A percentile compares a stretch with the other conserved stretches of the same genome.
phyloP scores from a whole-genome alignment of 2,329 filamentous ascomycete genomes.

The Hirsutella rhossiliensis region DNA sequence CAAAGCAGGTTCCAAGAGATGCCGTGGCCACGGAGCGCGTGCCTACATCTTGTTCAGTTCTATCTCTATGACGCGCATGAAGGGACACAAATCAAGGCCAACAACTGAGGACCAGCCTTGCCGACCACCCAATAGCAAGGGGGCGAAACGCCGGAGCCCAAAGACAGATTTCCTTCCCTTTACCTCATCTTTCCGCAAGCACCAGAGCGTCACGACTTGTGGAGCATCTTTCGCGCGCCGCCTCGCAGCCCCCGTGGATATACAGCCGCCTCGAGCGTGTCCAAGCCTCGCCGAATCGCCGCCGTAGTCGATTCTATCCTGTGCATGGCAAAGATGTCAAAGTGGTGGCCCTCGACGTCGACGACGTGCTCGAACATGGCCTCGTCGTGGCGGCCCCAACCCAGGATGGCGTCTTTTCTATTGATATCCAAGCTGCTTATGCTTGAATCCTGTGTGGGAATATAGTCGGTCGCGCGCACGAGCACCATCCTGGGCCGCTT shows the following conservation, averaged over 20 bases:
- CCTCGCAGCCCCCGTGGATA: background rate
- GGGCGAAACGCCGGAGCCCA: background rate
- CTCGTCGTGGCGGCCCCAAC: slow-evolving; percentile 35
- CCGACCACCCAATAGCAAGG: too few relatives aligned
- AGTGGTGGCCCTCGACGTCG: slow-evolving; percentile 41
- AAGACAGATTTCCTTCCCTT: background rate
- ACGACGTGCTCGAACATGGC: slow-evolving; percentile 31
- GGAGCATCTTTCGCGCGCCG: background rate
- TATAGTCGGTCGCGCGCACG: slow-evolving; percentile 28
- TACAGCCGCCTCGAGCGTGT: background rate
- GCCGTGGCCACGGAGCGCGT: too few relatives aligned
- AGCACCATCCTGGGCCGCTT: slow-evolving; percentile 29
- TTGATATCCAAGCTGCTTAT: slow-evolving; percentile 28
- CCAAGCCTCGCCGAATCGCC: slow-evolving; percentile 10
- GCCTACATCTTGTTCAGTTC: too few relatives aligned
- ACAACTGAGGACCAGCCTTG: too few relatives aligned
- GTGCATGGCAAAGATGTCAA: slow-evolving; percentile 27
- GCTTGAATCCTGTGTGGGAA: slow-evolving; percentile 19
- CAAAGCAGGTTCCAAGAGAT: too few relatives aligned
- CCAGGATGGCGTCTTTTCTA: slow-evolving; percentile 28
- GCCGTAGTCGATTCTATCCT: slow-evolving; percentile 15
- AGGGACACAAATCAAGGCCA: too few relatives aligned
- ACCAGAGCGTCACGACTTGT: background rate
- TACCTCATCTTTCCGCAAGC: too few relatives aligned
- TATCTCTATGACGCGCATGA: too few relatives aligned